Evolutionary conservation across 1,284 basidiomycete genomes (phyloP).

Genomic region (Xanthoconium separans): DNA sequence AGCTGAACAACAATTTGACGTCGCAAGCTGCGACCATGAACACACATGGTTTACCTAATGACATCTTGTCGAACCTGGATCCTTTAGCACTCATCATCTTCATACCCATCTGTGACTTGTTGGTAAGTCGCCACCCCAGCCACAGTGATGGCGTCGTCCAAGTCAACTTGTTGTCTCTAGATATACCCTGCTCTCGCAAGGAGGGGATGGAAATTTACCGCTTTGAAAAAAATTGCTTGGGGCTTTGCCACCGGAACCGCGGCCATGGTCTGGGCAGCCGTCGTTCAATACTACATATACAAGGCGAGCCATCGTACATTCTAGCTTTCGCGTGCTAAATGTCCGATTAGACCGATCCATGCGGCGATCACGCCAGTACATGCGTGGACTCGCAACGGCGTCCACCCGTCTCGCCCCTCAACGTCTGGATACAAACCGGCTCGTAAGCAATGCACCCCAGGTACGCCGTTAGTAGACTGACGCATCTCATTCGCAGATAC

Average conservation of each 20-base stretch:
- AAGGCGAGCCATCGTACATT: conserved; percentile 35
- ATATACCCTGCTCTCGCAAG: conserved; percentile 77
- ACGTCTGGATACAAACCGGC: conserved; percentile 77
- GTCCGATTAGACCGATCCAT: conserved; percentile 53
- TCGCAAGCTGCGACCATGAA: conserved; percentile 75
- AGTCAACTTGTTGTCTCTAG: conserved; percentile 21
- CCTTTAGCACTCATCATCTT: conserved; percentile 75
- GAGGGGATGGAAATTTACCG: conserved; percentile 64
- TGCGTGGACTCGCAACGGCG: conserved; percentile 46
- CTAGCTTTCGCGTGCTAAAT: background rate
- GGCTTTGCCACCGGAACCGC: conserved; percentile 69
- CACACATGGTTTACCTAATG: conserved; percentile 77
- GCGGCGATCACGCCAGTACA: conserved; percentile 55
- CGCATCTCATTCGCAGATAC: conserved; percentile 38
- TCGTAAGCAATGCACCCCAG: conserved; percentile 34
- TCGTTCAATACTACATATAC: conserved; percentile 79
- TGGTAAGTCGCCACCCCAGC: conserved; percentile 37
- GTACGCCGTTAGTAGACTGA: background rate
- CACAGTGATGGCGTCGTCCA: background rate
- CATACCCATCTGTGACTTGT: conserved; percentile 67
- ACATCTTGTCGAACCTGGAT: conserved; percentile 79
- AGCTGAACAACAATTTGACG: conserved; percentile 77
- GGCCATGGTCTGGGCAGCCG: conserved; percentile 63
- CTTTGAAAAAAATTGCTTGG: conserved; percentile 71
- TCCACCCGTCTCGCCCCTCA: conserved; percentile 53